These are phyloP conservation scores for Pyrus communis DNA, from an alignment of 306 rosid species.

Conservation along the genomic window DNA sequence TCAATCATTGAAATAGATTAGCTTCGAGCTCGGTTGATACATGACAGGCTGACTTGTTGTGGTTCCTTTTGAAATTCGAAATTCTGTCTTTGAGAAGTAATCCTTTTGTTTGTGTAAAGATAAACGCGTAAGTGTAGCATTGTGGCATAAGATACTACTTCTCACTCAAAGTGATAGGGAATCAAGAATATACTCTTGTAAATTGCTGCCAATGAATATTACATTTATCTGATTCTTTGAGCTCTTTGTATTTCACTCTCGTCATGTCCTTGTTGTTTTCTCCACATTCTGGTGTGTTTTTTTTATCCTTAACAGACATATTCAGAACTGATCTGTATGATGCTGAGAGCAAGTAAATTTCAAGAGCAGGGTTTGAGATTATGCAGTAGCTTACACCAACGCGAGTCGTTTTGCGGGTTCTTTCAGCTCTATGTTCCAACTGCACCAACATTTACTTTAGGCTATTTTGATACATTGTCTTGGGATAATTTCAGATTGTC, in stretches of 20 bases:
- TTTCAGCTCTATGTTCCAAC: slow-evolving; percentile 21
- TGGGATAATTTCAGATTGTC: slow-evolving; percentile 19
- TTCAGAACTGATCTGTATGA: slow-evolving; percentile 67
- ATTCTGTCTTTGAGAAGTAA: background rate
- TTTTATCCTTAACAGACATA: slow-evolving; percentile 32
- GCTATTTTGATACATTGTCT: background rate
- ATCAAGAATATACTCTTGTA: background rate
- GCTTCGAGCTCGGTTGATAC: background rate
- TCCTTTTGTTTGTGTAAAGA: background rate
- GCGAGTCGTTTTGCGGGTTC: slow-evolving; percentile 5
- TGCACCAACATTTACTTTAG: slow-evolving; percentile 10
- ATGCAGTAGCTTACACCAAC: slow-evolving; percentile 5
- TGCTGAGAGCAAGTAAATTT: slow-evolving; percentile 62
- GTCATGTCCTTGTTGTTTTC: background rate
- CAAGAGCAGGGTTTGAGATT: slow-evolving; percentile 16
- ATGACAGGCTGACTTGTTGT: background rate
- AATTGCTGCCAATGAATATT: background rate
- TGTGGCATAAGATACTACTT: background rate
- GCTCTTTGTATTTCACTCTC: background rate
- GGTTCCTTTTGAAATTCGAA: background rate
- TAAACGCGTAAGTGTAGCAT: background rate
- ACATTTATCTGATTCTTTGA: background rate
- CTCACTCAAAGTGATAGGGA: background rate
- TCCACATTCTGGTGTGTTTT: slow-evolving; percentile 7
- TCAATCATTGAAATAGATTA: background rate